phyloP scores from a whole-genome alignment of 1,139 yeast species.

The Starmera stellimalicola region DNA sequence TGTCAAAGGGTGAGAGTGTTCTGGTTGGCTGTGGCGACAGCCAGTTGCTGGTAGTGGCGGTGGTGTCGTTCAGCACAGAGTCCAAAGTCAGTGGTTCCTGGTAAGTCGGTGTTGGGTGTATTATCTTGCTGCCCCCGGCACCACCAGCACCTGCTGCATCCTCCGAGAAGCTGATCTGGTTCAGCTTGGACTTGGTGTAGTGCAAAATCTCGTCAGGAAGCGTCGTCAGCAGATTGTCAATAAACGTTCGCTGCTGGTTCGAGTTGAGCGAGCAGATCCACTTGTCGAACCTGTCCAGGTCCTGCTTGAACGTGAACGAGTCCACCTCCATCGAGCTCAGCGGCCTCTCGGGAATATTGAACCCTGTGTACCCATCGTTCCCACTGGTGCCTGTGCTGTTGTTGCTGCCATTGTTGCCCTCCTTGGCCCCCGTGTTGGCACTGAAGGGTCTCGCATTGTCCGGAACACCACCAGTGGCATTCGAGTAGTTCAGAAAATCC shows the following conservation, averaged over 20 bases:
- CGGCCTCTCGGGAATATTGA: conserved; percentile 19
- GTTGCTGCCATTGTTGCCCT: not conserved
- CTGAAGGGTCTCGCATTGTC: conserved; percentile 17
- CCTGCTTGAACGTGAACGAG: conserved; percentile 30
- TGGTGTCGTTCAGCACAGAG: conserved; percentile 22
- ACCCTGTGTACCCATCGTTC: not conserved
- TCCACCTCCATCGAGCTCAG: conserved; percentile 22
- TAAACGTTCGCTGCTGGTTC: conserved; percentile 47
- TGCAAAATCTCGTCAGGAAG: conserved; percentile 39
- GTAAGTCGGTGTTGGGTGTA: conserved; percentile 20
- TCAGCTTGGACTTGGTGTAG: conserved; percentile 32
- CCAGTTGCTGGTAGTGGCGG: conserved; percentile 10
- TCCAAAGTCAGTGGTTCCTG: conserved; percentile 27
- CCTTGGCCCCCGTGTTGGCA: conserved; percentile 10
- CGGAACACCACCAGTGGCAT: conserved; percentile 1
- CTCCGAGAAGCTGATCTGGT: conserved; percentile 10
- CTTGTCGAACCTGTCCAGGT: conserved; percentile 41
- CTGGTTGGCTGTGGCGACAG: conserved; percentile 16
- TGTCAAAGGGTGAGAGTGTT: conserved; percentile 15
- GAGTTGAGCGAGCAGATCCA: conserved; percentile 53
- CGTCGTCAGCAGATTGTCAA: conserved; percentile 46
- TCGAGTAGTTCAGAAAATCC: not conserved
- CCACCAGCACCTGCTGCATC: conserved; percentile 4
- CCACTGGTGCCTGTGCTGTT: conserved; percentile 1
- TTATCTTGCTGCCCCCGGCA: conserved; percentile 2